Conservation (phyloP, 2,329 filamentous ascomycete species). For the Ophiocordyceps robertsii region DNA sequence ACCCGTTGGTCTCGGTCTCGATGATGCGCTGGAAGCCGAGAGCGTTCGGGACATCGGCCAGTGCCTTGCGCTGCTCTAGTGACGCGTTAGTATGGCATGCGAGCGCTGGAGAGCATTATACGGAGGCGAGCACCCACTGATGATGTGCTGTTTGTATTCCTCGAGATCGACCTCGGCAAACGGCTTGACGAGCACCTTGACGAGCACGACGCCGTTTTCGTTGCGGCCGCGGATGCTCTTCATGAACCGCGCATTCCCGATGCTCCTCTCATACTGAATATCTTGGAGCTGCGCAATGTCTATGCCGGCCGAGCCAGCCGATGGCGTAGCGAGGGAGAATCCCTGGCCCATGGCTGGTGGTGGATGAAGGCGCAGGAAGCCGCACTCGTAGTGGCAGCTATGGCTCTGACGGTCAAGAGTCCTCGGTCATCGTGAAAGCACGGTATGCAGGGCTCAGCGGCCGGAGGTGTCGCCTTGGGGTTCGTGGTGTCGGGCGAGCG, state of each 20-base stretch:
- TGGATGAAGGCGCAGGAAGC: neutral
- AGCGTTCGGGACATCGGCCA: conserved; percentile 80
- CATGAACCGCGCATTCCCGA: conserved; percentile 89
- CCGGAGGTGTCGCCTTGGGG: neutral
- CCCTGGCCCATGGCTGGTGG: conserved; percentile 70
- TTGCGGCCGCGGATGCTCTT: conserved; percentile 88
- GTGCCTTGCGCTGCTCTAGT: conserved; percentile 61
- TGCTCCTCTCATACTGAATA: conserved; percentile 78
- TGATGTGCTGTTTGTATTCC: conserved; percentile 63
- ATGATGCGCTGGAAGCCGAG: conserved; percentile 80
- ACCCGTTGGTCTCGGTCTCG: conserved; percentile 84
- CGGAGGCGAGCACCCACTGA: conserved; percentile 39
- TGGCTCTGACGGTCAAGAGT: neutral
- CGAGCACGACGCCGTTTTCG: conserved; percentile 80
- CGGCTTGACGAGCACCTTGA: conserved; percentile 91
- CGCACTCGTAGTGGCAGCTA: neutral
- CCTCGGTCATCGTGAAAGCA: neutral
- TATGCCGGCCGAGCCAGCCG: conserved; percentile 82
- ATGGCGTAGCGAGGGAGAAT: conserved; percentile 85
- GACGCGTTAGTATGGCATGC: neutral
- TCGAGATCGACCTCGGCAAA: conserved; percentile 71
- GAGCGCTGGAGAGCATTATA: neutral
- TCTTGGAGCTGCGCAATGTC: conserved; percentile 87
- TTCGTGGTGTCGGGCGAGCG: no score
- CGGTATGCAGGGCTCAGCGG: neutral